A percentile compares a stretch with the other conserved stretches of the same genome.
phyloP scores from a whole-genome alignment of 1,139 yeast genomes.

The Taphrina communis region DNA sequence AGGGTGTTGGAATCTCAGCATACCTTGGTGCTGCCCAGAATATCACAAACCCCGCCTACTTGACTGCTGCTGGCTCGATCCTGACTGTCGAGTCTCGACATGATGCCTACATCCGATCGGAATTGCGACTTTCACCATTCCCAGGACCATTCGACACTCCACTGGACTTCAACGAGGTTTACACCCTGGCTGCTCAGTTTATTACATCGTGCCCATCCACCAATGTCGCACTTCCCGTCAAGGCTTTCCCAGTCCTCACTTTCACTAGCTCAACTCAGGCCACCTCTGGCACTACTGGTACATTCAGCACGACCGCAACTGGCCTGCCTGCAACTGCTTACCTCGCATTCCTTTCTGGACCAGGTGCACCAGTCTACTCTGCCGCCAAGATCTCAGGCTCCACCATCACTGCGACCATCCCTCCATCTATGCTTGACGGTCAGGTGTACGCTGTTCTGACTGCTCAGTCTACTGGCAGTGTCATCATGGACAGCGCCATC shows the following conservation, averaged over 20 bases:
- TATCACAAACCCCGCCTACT: constrained; percentile 40
- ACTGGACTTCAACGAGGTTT: constrained; percentile 39
- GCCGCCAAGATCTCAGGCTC: constrained; percentile 33
- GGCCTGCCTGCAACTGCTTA: constrained; percentile 20
- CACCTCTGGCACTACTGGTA: constrained; percentile 48
- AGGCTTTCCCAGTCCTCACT: constrained; percentile 44
- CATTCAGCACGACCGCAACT: constrained; percentile 36
- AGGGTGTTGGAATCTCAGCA: constrained; percentile 46
- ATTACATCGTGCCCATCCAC: constrained; percentile 45
- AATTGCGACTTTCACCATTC: constrained; percentile 38
- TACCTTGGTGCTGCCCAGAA: constrained; percentile 44
- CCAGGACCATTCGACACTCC: constrained; percentile 43
- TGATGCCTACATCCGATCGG: constrained; percentile 42
- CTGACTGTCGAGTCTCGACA: constrained; percentile 45
- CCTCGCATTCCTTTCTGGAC: constrained; percentile 44
- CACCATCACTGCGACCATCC: constrained; percentile 40
- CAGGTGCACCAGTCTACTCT: constrained; percentile 33
- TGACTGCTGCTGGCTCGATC: constrained; percentile 45
- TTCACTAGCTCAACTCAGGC: constrained; percentile 46
- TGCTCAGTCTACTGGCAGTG: constrained; percentile 35
- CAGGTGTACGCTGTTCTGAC: constrained; percentile 44
- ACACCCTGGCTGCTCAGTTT: constrained; percentile 41
- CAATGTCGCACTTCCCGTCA: constrained; percentile 44
- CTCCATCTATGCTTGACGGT: constrained; percentile 40
- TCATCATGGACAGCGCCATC: constrained; percentile 40